Percentiles rank a stretch among this genome's conserved stretches.
These are phyloP conservation scores for Closterium sp. DNA, from an alignment of 139 green algal genomes.

Conservation along the genomic window DNA sequence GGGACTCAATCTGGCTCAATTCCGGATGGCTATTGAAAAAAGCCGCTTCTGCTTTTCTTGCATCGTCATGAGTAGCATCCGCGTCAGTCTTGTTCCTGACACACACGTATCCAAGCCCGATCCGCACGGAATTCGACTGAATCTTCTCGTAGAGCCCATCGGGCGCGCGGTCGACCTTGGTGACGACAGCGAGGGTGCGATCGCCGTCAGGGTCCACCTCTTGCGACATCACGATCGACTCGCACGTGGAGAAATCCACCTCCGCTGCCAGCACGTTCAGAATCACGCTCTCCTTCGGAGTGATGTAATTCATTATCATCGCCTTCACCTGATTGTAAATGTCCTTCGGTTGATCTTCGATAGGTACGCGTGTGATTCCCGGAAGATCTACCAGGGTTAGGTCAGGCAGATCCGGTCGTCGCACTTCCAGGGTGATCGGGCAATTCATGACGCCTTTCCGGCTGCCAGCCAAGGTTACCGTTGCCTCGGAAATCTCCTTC, in stretches of 20 bases:
- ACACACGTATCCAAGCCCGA: conserved; percentile 20
- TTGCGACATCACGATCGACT: conserved; percentile 36
- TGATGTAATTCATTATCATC: conserved; percentile 55
- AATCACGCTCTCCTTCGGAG: conserved; percentile 42
- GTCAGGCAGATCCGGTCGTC: background rate
- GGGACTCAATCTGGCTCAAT: background rate
- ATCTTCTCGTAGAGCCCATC: conserved; percentile 41
- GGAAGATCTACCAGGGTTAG: conserved; percentile 89
- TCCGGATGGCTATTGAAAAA: conserved; percentile 21
- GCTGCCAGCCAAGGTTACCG: too few species aligned
- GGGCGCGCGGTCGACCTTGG: conserved; percentile 27
- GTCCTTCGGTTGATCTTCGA: conserved; percentile 91
- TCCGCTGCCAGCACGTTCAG: conserved; percentile 25
- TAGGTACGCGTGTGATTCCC: conserved; percentile 87
- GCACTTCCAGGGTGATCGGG: background rate
- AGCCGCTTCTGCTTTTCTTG: background rate
- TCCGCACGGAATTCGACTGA: conserved; percentile 18
- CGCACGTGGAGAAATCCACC: conserved; percentile 42
- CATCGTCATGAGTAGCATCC: background rate
- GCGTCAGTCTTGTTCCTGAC: conserved; percentile 22
- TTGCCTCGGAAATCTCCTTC: too few species aligned
- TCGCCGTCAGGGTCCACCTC: conserved; percentile 27
- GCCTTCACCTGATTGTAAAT: conserved; percentile 60
- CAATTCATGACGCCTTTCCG: conserved; percentile 1
- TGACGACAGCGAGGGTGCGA: conserved; percentile 34